Base-by-base conservation (phyloP, 768 basidiomycete genomes). In the Pleurotus ostreatus region DNA sequence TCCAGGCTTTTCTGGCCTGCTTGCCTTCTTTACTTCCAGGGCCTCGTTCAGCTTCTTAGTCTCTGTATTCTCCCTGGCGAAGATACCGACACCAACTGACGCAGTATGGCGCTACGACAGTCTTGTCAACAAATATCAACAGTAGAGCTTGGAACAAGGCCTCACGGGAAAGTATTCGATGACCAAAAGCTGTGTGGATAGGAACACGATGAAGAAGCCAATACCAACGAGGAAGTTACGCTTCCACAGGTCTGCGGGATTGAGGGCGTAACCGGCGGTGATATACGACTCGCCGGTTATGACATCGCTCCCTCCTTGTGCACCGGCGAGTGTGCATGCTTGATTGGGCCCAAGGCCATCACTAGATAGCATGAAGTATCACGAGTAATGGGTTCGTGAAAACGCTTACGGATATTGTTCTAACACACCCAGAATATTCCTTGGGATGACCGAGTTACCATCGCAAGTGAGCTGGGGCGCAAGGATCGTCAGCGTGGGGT, bases 271-370 rank as follows among this genome's bases (percentile, higher is more conserved):
- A 0, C 78, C 78, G 1, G 78, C 81, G 11, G 71, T 60, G 48
- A 94, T 70, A 67, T 97, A 97, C 18, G 68, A 63, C 7, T 70
- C 67, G 3, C 92, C 92, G 6, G 70, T 59, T 55, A 93, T 82
- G 30, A 71, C 49, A 54, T 73, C 73, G 34, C 75, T 78, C 1
- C 91, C 91, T 0, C 78, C 68, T 2, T 66, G 62, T 0, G 88
- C 71, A n/a, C 92, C 91, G 55, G 78, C 79, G 20, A 93, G 70
- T 0, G 89, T 89, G 69, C 92, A 94, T 6, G 80, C 82, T 71
- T 94, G 92, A 61, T 92, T 87, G 1, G 79, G 71, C 41, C 84
- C 79, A 60, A 88, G 65, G 57, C 65, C 59, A 46, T 74, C 68
- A 30, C 26, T 30, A 30, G 26, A 30, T 30, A 30, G 26, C 26